phyloP scores from a whole-genome alignment of 208 protist genomes.

The Naegleria gruberi region DNA sequence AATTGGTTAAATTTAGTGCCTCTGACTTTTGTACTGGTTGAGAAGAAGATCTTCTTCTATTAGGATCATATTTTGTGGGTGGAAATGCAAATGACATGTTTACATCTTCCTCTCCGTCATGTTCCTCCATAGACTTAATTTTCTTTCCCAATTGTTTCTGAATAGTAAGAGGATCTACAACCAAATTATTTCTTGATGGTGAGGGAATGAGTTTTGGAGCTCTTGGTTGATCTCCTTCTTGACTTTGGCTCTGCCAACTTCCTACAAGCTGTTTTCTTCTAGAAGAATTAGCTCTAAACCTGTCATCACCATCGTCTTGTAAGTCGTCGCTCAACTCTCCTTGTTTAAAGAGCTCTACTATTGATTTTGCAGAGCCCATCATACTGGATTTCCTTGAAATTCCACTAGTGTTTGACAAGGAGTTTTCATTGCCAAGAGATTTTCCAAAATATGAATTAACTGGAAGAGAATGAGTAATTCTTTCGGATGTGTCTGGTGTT shows the following conservation, averaged over 20 bases:
- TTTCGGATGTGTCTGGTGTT: too few species aligned
- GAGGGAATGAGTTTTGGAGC: background rate
- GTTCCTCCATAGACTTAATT: background rate
- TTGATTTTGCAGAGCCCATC: background rate
- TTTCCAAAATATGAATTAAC: too few species aligned
- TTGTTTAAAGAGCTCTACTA: background rate
- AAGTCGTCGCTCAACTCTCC: background rate
- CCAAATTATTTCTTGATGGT: background rate
- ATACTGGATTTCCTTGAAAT: too few species aligned
- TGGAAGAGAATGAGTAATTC: too few species aligned
- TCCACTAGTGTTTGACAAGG: too few species aligned
- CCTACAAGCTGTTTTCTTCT: background rate
- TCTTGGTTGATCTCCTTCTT: too few species aligned
- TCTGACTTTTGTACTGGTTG: too few species aligned
- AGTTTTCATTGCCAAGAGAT: too few species aligned
- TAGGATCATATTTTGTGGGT: too few species aligned
- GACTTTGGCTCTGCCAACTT: too few species aligned
- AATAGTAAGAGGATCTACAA: background rate
- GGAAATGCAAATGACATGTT: background rate
- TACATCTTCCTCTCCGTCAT: background rate
- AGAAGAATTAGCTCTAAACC: background rate
- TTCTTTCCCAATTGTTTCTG: background rate
- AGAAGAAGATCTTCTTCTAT: too few species aligned
- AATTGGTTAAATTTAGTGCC: too few species aligned
- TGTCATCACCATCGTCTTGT: background rate